A percentile compares a stretch with the other conserved stretches of the same genome.
phyloP scores from a whole-genome alignment of 192 early-diverging fungal genomes.

The Linnemannia schmuckeri region DNA sequence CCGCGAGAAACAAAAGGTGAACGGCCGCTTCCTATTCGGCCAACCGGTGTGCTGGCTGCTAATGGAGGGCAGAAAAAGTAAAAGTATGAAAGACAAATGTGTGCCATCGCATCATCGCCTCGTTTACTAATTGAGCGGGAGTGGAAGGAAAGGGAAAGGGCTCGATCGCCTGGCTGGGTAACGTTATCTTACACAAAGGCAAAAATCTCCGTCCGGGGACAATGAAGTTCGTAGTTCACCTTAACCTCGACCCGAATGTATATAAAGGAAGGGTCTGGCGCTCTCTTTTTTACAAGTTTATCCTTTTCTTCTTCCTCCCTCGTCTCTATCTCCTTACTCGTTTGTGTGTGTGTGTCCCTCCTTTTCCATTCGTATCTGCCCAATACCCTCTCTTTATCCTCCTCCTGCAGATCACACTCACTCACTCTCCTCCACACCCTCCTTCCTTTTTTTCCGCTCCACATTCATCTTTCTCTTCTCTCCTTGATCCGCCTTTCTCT shows the following conservation, averaged over 20 bases:
- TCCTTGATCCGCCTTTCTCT: background rate
- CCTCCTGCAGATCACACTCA: slow-evolving; percentile 1
- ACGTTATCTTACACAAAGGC: background rate
- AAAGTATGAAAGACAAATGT: slow-evolving; percentile 3
- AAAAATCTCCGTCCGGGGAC: background rate
- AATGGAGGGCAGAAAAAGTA: background rate
- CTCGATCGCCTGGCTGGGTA: background rate
- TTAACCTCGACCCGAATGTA: background rate
- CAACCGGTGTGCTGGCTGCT: background rate
- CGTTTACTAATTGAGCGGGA: background rate
- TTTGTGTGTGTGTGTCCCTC: background rate
- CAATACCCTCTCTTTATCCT: background rate
- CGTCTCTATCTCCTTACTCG: background rate
- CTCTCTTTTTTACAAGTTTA: background rate
- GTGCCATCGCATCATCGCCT: background rate
- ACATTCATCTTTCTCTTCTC: background rate
- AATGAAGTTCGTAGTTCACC: background rate
- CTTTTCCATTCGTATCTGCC: background rate
- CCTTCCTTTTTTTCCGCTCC: background rate
- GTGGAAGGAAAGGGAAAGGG: background rate
- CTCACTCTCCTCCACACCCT: background rate
- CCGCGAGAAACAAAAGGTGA: background rate
- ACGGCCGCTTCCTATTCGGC: background rate
- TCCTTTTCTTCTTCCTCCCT: background rate
- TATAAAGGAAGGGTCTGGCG: slow-evolving; percentile 1